Conservation (phyloP, 2,329 filamentous ascomycete genomes). For the Scedosporium minutisporum region DNA sequence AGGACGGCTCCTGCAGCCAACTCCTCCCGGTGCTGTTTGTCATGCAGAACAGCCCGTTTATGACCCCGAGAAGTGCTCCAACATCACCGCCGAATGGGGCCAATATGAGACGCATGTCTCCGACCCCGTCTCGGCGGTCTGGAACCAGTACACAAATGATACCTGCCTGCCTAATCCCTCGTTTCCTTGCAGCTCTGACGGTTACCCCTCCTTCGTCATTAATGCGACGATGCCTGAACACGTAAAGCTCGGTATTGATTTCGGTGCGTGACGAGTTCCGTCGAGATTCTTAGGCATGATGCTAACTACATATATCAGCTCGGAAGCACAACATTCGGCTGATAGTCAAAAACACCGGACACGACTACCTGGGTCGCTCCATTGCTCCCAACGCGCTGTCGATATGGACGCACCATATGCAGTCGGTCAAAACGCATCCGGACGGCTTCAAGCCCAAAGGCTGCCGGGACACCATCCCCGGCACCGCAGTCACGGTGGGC, state of each 20-base stretch:
- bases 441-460: constrained; percentile 8
- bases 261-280: constrained; percentile 11
- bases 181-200: constrained; percentile 30
- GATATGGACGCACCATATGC: constrained; percentile 18
- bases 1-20: not conserved
- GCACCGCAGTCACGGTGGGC: constrained; percentile 31
- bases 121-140: not conserved
- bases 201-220: constrained; percentile 29
- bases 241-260: constrained; percentile 22
- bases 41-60: not conserved
- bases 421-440: constrained; percentile 11
- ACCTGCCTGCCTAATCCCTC: not conserved
- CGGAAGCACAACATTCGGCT: not conserved
- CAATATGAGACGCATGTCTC: not conserved
- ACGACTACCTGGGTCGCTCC: constrained; percentile 23
- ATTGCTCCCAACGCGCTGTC: constrained; percentile 15
- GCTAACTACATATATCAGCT: not conserved
- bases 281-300: too few species aligned
- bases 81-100: not conserved
- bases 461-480: constrained; percentile 27
- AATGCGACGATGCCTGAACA: constrained; percentile 20
- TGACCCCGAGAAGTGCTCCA: not conserved
- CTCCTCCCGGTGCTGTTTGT: not conserved
- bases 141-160: not conserved
- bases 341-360: constrained; percentile 29